A percentile compares a stretch with the other conserved stretches of the same genome.
Evolutionary conservation across 1,284 basidiomycete genomes (phyloP).

Genomic region (Pseudozyma pruni): DNA sequence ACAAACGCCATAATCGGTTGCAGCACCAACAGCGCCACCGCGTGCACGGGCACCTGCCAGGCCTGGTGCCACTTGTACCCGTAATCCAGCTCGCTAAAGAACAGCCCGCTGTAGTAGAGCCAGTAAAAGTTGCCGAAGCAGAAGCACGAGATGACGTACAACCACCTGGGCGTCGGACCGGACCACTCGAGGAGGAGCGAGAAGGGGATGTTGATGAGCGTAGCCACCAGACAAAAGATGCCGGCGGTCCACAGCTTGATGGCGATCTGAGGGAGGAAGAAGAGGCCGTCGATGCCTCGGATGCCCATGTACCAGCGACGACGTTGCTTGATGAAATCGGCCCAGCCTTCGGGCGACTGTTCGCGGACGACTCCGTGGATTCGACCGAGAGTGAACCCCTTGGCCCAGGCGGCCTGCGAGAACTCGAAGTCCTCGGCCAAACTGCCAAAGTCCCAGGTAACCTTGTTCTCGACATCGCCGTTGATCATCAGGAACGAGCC

Average conservation of each 20-base stretch:
- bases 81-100: conserved; percentile 67
- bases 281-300: conserved; percentile 66
- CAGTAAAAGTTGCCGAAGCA: conserved; percentile 69
- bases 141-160: conserved; percentile 69
- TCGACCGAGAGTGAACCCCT: conserved; percentile 69
- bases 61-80: conserved; percentile 60
- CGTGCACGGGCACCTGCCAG: conserved; percentile 66
- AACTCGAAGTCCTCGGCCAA: conserved; percentile 70
- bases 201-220: conserved; percentile 69
- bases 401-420: conserved; percentile 69
- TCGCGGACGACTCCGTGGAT: conserved; percentile 69
- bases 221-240: conserved; percentile 69
- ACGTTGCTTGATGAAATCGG: conserved; percentile 70
- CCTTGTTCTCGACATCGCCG: conserved; percentile 69
- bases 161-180: conserved; percentile 66
- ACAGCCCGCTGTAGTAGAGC: conserved; percentile 64
- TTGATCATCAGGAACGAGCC: conserved; percentile 70
- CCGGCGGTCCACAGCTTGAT: conserved; percentile 70
- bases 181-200: conserved; percentile 47
- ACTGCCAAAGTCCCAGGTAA: conserved; percentile 67
- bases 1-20: conserved; percentile 69
- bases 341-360: conserved; percentile 68
- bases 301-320: conserved; percentile 70
- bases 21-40: conserved; percentile 65
- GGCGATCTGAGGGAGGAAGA: conserved; percentile 69